These are phyloP conservation scores for Blepharisma japonicum DNA, from an alignment of 73 alveolate genomes.

Conservation along the genomic window DNA sequence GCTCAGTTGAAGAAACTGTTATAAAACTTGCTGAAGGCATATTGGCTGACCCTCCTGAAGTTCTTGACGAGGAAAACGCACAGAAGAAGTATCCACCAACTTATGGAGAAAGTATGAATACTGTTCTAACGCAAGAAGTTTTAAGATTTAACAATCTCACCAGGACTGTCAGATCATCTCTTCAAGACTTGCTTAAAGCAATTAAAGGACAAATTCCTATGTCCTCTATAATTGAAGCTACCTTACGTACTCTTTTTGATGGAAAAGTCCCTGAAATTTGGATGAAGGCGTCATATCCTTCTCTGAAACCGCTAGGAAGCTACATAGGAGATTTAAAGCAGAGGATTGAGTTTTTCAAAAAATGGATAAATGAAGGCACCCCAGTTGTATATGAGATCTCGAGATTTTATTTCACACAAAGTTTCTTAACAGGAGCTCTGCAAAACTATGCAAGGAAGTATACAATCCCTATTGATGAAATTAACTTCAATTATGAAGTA, in stretches of 20 bases:
- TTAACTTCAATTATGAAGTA: constrained; percentile 77
- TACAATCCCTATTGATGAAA: constrained; percentile 95
- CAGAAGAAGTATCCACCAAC: constrained; percentile 97
- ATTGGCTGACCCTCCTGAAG: constrained; percentile 82
- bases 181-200: constrained; percentile 85
- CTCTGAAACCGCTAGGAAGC: constrained; percentile 95
- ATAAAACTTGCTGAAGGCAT: constrained; percentile 84
- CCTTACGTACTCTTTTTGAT: constrained; percentile 86
- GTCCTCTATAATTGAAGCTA: constrained; percentile 96
- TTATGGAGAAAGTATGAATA: constrained; percentile 97
- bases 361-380: constrained; percentile 90
- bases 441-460: constrained; percentile 97
- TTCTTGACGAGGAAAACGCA: constrained; percentile 81
- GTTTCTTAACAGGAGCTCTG: constrained; percentile 96
- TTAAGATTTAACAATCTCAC: constrained; percentile 94
- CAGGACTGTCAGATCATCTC: constrained; percentile 65
- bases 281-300: constrained; percentile 94
- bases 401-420: constrained; percentile 95
- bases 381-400: constrained; percentile 92
- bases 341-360: constrained; percentile 88
- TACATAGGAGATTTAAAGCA: constrained; percentile 84
- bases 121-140: constrained; percentile 98
- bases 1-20: constrained; percentile 67
- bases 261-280: constrained; percentile 98
- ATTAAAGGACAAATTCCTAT: constrained; percentile 92